Conservation (phyloP, 2,329 filamentous ascomycete species). For the Nemania serpens region DNA sequence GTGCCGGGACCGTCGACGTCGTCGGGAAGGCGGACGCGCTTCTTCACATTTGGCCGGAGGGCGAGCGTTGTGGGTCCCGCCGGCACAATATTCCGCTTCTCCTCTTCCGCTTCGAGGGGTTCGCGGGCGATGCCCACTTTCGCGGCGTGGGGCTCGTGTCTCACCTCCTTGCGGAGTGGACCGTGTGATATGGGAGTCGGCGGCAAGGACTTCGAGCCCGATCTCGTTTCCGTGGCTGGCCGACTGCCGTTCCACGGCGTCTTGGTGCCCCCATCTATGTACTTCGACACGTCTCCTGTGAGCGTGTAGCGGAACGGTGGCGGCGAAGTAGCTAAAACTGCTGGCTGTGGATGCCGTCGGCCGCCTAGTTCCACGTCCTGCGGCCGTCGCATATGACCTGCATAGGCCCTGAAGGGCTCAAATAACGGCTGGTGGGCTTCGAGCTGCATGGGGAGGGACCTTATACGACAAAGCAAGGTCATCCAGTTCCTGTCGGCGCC, state of each 20-base stretch:
- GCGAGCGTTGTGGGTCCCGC: not conserved
- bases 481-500: not conserved
- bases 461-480: slow-evolving; percentile 1
- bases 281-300: slow-evolving; percentile 14
- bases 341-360: slow-evolving; percentile 23
- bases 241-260: not conserved
- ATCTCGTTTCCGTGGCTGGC: not conserved
- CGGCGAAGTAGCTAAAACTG: slow-evolving; percentile 17
- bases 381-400: slow-evolving; percentile 18
- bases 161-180: not conserved
- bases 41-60: slow-evolving; percentile 36
- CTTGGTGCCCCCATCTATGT: not conserved
- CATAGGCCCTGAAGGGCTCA: slow-evolving; percentile 31
- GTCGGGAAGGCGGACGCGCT: slow-evolving; percentile 56
- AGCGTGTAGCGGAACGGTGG: slow-evolving; percentile 22
- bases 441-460: slow-evolving; percentile 30
- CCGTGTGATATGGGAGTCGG: not conserved
- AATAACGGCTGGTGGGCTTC: slow-evolving; percentile 28
- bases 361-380: slow-evolving; percentile 26
- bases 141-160: not conserved
- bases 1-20: slow-evolving; percentile 65
- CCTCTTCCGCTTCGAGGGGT: not conserved
- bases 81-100: not conserved
- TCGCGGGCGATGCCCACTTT: not conserved
- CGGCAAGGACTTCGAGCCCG: not conserved